Conservation (phyloP, 2,329 filamentous ascomycete genomes). For the Truncatella angustata region DNA sequence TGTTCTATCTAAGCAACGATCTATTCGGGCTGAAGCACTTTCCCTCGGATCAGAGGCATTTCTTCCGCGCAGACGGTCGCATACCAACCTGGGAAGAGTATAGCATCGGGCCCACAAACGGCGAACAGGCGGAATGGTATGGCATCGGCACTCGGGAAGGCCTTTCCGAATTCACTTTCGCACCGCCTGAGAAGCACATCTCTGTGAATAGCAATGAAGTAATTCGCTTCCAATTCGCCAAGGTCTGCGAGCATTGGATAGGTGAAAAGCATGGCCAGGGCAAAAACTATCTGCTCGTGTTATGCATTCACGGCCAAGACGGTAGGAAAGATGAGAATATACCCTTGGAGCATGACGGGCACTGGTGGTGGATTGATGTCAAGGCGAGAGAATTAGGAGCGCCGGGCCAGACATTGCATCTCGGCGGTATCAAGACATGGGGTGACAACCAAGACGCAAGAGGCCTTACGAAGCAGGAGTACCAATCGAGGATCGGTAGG, state of each 20-base stretch:
- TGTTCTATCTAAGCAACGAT: slow-evolving; percentile 66
- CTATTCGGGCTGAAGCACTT: slow-evolving; percentile 81
- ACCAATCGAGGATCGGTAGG: slow-evolving; percentile 39
- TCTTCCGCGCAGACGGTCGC: slow-evolving; percentile 73
- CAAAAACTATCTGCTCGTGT: slow-evolving; percentile 65
- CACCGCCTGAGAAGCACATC: slow-evolving; percentile 60
- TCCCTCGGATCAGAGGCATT: slow-evolving; percentile 64
- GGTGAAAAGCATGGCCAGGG: slow-evolving; percentile 65
- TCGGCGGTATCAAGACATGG: slow-evolving; percentile 56
- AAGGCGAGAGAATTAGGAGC: slow-evolving; percentile 62
- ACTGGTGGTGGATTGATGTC: slow-evolving; percentile 80
- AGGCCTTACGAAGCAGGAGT: slow-evolving; percentile 47
- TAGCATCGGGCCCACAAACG: slow-evolving; percentile 57
- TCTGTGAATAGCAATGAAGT: slow-evolving; percentile 53
- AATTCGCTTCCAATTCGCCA: slow-evolving; percentile 77
- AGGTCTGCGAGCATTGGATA: slow-evolving; percentile 80
- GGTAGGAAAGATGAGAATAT: slow-evolving; percentile 67
- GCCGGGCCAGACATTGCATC: slow-evolving; percentile 64
- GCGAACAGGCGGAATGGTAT: slow-evolving; percentile 47
- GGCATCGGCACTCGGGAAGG: slow-evolving; percentile 47
- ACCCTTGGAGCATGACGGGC: slow-evolving; percentile 74
- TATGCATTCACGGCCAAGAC: slow-evolving; percentile 65
- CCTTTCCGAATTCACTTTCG: slow-evolving; percentile 56
- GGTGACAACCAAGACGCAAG: slow-evolving; percentile 45
- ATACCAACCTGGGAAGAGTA: slow-evolving; percentile 79